Evolutionary conservation across 179 eudicot species (phyloP).

Genomic region (Silene noctiflora): DNA sequence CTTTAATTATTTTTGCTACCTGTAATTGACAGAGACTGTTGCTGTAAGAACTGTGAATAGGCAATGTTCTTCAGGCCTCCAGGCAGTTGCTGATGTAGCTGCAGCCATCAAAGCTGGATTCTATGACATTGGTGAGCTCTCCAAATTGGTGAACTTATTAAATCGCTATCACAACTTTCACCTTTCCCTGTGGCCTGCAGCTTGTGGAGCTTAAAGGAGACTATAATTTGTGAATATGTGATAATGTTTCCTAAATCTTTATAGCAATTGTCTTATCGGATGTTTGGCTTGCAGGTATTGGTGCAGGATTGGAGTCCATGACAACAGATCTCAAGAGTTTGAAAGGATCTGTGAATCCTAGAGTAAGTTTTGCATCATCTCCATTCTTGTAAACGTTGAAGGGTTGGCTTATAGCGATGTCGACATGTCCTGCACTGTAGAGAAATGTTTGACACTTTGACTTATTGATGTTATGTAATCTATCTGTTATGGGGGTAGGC

Average conservation of each 20-base stretch:
- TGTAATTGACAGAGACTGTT: conserved; percentile 61
- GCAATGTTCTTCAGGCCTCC: conserved; percentile 98
- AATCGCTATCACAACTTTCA: neutral
- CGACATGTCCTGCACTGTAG: too few relatives aligned
- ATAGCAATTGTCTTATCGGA: conserved; percentile 4
- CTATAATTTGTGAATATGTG: neutral
- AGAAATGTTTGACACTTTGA: too few relatives aligned
- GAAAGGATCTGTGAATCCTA: conserved; percentile 58
- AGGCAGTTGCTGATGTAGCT: conserved; percentile 99
- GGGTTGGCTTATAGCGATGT: too few relatives aligned
- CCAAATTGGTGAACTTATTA: neutral
- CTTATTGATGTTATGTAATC: too few relatives aligned
- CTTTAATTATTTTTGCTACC: conserved; percentile 2
- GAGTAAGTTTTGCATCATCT: conserved; percentile 39
- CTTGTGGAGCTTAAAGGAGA: neutral
- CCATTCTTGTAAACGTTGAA: too few relatives aligned
- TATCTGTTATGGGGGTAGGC: too few relatives aligned
- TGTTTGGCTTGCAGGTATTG: conserved; percentile 57
- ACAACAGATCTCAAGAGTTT: conserved; percentile 42
- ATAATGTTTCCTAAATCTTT: neutral
- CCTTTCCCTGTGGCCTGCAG: neutral
- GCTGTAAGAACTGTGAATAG: conserved; percentile 94
- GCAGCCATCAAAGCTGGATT: conserved; percentile 98
- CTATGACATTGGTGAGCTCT: conserved; percentile 77
- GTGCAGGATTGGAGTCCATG: conserved; percentile 95